These are phyloP conservation scores for Saccharomycopsis fodiens DNA, from an alignment of 805 yeast genomes.

Conservation along the genomic window DNA sequence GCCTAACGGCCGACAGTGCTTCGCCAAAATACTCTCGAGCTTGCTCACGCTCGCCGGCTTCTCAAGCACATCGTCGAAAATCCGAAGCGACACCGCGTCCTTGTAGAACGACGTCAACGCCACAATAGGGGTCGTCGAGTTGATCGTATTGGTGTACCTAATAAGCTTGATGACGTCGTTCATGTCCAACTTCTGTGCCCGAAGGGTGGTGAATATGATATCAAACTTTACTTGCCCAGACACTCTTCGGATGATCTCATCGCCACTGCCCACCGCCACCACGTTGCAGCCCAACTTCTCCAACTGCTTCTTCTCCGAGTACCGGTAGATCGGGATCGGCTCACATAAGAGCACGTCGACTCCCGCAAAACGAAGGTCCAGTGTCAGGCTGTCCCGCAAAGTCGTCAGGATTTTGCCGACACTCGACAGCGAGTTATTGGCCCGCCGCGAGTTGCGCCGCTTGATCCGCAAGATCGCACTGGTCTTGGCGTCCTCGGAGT, in stretches of 20 bases:
- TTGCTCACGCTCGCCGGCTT: slow-evolving; percentile 42
- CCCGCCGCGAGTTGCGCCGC: slow-evolving; percentile 43
- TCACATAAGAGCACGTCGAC: slow-evolving; percentile 78
- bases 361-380: slow-evolving; percentile 23
- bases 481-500: slow-evolving; percentile 49
- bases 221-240: slow-evolving; percentile 83
- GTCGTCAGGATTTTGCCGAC: not conserved
- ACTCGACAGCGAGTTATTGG: slow-evolving; percentile 16
- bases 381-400: not conserved
- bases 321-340: slow-evolving; percentile 76
- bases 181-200: slow-evolving; percentile 59
- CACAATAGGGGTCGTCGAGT: slow-evolving; percentile 68
- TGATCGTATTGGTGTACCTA: slow-evolving; percentile 68
- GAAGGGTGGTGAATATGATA: slow-evolving; percentile 68
- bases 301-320: slow-evolving; percentile 53
- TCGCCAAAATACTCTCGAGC: slow-evolving; percentile 19
- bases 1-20: slow-evolving; percentile 1
- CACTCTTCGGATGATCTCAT: slow-evolving; percentile 72
- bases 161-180: slow-evolving; percentile 72
- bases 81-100: slow-evolving; percentile 48
- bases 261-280: slow-evolving; percentile 68
- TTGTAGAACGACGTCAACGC: slow-evolving; percentile 65
- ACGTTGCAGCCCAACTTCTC: slow-evolving; percentile 73
- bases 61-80: slow-evolving; percentile 64
- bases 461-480: slow-evolving; percentile 46